phyloP scores from a whole-genome alignment of 2,329 filamentous ascomycete genomes.

The Apiospora arundinis region DNA sequence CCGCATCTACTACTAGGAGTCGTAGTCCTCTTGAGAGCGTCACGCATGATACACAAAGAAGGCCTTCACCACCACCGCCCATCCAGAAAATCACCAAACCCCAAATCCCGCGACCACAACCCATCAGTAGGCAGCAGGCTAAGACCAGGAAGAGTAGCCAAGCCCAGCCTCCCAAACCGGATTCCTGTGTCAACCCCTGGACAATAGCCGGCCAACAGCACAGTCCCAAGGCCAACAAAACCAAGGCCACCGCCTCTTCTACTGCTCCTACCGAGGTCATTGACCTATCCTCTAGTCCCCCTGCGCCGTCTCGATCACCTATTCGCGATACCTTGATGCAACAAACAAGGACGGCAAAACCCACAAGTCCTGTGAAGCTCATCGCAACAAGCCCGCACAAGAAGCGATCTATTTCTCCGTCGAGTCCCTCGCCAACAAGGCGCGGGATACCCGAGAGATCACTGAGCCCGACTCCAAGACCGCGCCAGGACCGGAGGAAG shows the following conservation, averaged over 20 bases:
- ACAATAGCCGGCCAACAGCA: constrained; percentile 51
- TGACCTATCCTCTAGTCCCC: constrained; percentile 53
- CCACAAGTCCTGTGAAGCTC: not conserved
- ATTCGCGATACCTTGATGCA: constrained; percentile 33
- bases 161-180: constrained; percentile 24
- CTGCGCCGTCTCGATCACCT: constrained; percentile 40
- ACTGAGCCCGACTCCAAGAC: not conserved
- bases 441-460: not conserved
- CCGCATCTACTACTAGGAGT: constrained; percentile 1
- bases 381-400: constrained; percentile 18
- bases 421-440: not conserved
- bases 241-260: constrained; percentile 21
- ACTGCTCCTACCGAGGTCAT: constrained; percentile 45
- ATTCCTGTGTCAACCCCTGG: constrained; percentile 43
- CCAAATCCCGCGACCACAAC: constrained; percentile 29
- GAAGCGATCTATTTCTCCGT: not conserved
- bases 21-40: constrained; percentile 22
- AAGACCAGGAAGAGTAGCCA: constrained; percentile 27
- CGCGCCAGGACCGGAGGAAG: constrained; percentile 28
- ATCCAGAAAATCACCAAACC: constrained; percentile 22
- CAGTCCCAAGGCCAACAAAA: constrained; percentile 44
- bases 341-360: not conserved
- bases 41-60: constrained; percentile 26
- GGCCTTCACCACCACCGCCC: constrained; percentile 21
- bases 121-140: constrained; percentile 40